phyloP scores from a whole-genome alignment of 176 grass and related monocot species.

The Hordeum marinum region DNA sequence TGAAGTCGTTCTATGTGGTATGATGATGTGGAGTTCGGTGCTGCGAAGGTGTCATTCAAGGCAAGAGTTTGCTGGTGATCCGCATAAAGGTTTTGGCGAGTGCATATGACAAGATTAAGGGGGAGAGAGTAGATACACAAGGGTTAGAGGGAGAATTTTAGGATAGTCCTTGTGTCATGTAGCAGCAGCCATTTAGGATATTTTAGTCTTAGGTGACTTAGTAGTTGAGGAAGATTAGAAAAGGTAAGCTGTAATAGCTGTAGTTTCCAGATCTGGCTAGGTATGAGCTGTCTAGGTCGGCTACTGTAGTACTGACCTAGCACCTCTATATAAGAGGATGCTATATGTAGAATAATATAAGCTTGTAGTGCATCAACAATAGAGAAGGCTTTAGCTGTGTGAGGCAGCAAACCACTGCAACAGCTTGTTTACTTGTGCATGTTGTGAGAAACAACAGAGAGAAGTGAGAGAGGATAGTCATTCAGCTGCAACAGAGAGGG shows the following conservation, averaged over 20 bases:
- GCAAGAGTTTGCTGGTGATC: too few relatives aligned
- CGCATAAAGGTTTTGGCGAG: too few relatives aligned
- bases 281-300: not conserved
- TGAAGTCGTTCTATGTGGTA: too few relatives aligned
- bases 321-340: not conserved
- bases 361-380: not conserved
- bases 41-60: too few relatives aligned
- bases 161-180: not conserved
- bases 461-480: too few relatives aligned
- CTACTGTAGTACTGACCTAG: not conserved
- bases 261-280: not conserved
- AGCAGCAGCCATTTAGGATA: not conserved
- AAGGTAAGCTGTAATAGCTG: not conserved
- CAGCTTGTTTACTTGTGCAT: too few relatives aligned
- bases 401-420: too few relatives aligned
- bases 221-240: not conserved
- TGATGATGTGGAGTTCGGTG: too few relatives aligned
- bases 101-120: too few relatives aligned
- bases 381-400: not conserved
- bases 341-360: not conserved
- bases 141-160: not conserved
- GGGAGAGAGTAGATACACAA: too few relatives aligned
- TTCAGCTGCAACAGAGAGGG: too few relatives aligned
- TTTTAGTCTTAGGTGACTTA: not conserved
- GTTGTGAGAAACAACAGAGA: too few relatives aligned